A percentile compares a stretch with the other conserved stretches of the same genome.
Conservation (phyloP, 768 basidiomycete genomes). For the Leccinum truebloodii region DNA sequence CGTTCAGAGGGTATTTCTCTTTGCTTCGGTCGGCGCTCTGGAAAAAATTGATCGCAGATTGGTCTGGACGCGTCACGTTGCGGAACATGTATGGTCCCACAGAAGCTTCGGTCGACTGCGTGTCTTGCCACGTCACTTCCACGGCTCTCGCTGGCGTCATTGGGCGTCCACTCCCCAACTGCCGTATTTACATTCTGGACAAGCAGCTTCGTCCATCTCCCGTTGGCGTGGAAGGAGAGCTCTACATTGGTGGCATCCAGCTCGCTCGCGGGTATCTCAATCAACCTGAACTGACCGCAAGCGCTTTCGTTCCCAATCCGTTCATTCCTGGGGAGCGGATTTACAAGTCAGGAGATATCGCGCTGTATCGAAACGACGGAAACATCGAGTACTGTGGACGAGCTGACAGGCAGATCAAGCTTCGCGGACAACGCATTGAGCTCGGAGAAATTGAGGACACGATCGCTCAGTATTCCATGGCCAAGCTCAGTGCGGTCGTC, state of each 20-base stretch:
- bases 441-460: constrained; percentile 36
- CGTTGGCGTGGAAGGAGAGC: constrained; percentile 30
- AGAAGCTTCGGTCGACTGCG: constrained; percentile 33
- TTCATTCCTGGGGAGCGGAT: constrained; percentile 32
- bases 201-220: constrained; percentile 29
- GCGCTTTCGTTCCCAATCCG: constrained; percentile 32
- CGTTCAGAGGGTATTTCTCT: too few relatives aligned
- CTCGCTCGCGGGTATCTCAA: constrained; percentile 26
- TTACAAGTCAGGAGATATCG: constrained; percentile 35
- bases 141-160: constrained; percentile 25
- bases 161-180: constrained; percentile 34
- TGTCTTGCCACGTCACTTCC: constrained; percentile 27
- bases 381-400: constrained; percentile 35
- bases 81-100: constrained; percentile 39
- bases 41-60: constrained; percentile 27
- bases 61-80: constrained; percentile 26
- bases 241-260: constrained; percentile 24
- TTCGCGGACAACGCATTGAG: constrained; percentile 36
- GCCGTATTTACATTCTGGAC: constrained; percentile 31
- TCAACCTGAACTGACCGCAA: constrained; percentile 29
- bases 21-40: constrained; percentile 10
- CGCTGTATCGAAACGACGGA: constrained; percentile 26
- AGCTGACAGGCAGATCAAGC: constrained; percentile 35
- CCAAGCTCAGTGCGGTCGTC: constrained; percentile 25
- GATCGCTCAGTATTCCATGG: constrained; percentile 25